Evolutionary conservation across 2,329 filamentous ascomycete species (phyloP).

Genomic region (Diaporthe batatas): DNA sequence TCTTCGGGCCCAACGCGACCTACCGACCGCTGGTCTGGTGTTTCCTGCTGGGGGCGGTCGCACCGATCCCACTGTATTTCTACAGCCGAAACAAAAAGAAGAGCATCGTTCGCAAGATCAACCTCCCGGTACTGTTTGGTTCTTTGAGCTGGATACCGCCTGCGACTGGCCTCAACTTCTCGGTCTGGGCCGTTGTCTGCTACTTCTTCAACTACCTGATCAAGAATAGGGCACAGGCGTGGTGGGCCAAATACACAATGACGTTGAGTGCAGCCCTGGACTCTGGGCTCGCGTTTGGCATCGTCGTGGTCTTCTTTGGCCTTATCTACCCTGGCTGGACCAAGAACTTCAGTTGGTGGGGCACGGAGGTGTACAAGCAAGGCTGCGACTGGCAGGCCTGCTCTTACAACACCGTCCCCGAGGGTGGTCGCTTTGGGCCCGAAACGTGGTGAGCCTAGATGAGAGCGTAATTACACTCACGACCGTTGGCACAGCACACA

Average conservation of each 20-base stretch:
- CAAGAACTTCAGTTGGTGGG: slow-evolving; percentile 86
- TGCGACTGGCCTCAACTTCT: slow-evolving; percentile 88
- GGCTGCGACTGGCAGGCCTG: slow-evolving; percentile 90
- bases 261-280: slow-evolving; percentile 86
- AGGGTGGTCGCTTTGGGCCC: slow-evolving; percentile 77
- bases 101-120: slow-evolving; percentile 80
- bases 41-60: slow-evolving; percentile 81
- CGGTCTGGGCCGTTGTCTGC: slow-evolving; percentile 87
- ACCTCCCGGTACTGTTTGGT: slow-evolving; percentile 86
- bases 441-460: slow-evolving; percentile 63
- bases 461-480: slow-evolving; percentile 6
- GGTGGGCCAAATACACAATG: slow-evolving; percentile 96
- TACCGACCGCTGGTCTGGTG: slow-evolving; percentile 86
- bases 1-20: slow-evolving; percentile 82
- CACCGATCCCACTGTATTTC: slow-evolving; percentile 81
- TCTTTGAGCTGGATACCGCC: slow-evolving; percentile 89
- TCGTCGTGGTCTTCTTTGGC: slow-evolving; percentile 87
- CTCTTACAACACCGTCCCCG: slow-evolving; percentile 73
- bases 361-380: slow-evolving; percentile 85
- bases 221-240: slow-evolving; percentile 75
- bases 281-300: slow-evolving; percentile 84
- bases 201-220: slow-evolving; percentile 86
- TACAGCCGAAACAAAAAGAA: slow-evolving; percentile 71
- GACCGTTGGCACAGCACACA: neutral
- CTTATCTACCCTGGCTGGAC: slow-evolving; percentile 86